phyloP scores from a whole-genome alignment of 2,329 filamentous ascomycete species.

The Calonectria hongkongensis region DNA sequence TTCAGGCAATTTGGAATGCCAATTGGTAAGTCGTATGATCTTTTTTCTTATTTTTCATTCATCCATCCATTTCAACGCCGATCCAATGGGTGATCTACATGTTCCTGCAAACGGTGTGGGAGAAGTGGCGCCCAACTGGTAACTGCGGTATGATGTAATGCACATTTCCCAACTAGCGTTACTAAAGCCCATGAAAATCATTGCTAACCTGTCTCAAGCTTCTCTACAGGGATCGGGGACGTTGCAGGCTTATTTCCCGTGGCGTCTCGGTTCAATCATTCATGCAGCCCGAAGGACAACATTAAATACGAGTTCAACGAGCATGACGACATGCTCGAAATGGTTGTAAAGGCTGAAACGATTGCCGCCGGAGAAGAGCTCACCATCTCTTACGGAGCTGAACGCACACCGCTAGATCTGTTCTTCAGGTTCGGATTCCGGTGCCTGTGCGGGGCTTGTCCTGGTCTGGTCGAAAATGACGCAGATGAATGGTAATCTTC shows the following conservation, averaged over 20 bases:
- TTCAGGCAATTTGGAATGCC: slow-evolving; percentile 65
- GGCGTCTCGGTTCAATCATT: slow-evolving; percentile 76
- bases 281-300: slow-evolving; percentile 67
- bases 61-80: background rate
- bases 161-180: no score
- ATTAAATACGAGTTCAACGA: slow-evolving; percentile 66
- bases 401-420: slow-evolving; percentile 60
- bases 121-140: background rate
- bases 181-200: background rate
- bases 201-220: slow-evolving; percentile 41
- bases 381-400: slow-evolving; percentile 69
- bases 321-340: slow-evolving; percentile 59
- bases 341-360: slow-evolving; percentile 60
- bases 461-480: slow-evolving; percentile 48
- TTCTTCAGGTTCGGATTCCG: slow-evolving; percentile 70
- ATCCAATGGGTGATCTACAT: background rate
- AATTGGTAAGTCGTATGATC: slow-evolving; percentile 64
- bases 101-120: background rate
- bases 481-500: slow-evolving; percentile 42
- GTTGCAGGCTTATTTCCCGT: slow-evolving; percentile 68
- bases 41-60: background rate
- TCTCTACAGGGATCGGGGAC: slow-evolving; percentile 53
- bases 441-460: slow-evolving; percentile 70
- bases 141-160: no score
- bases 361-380: slow-evolving; percentile 69